Evolutionary conservation across 2,329 filamentous ascomycete species (phyloP).

Genomic region (Lizonia empirigonia): DNA sequence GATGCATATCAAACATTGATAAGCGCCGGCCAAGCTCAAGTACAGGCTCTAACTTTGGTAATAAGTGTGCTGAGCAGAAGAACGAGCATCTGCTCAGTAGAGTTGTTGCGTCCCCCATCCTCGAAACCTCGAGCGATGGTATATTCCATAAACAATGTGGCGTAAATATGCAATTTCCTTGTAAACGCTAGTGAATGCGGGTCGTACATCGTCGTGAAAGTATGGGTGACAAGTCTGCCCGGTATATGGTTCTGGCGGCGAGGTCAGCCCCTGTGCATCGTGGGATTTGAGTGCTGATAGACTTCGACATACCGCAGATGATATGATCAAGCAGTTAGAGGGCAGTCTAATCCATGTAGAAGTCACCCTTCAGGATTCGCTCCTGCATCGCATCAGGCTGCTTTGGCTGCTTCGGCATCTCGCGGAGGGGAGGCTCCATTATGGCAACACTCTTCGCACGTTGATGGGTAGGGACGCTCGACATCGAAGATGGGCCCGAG

Average conservation of each 20-base stretch:
- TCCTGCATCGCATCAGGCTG: conserved; percentile 91
- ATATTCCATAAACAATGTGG: background rate
- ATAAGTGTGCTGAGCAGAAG: conserved; percentile 5
- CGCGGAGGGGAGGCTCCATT: conserved; percentile 62
- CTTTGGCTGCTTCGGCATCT: conserved; percentile 63
- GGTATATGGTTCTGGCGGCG: conserved; percentile 2
- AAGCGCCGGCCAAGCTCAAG: background rate
- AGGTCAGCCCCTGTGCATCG: background rate
- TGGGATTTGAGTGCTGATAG: background rate
- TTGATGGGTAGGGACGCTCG: conserved; percentile 56
- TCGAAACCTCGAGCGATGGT: conserved; percentile 8
- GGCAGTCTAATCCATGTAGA: conserved; percentile 86
- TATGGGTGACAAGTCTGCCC: conserved; percentile 7
- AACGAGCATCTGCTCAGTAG: background rate
- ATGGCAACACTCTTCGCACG: conserved; percentile 71
- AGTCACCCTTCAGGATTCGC: conserved; percentile 95
- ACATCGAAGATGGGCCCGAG: conserved; percentile 51
- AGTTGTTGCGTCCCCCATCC: background rate
- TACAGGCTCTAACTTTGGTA: background rate
- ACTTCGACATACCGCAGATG: conserved; percentile 3
- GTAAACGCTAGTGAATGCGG: conserved; percentile 18
- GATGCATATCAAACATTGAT: background rate
- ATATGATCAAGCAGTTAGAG: background rate
- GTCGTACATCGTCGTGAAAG: conserved; percentile 23
- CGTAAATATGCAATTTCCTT: conserved; percentile 13